phyloP scores from a whole-genome alignment of 164 flowering plant species.

The Cinnamomum chago region DNA sequence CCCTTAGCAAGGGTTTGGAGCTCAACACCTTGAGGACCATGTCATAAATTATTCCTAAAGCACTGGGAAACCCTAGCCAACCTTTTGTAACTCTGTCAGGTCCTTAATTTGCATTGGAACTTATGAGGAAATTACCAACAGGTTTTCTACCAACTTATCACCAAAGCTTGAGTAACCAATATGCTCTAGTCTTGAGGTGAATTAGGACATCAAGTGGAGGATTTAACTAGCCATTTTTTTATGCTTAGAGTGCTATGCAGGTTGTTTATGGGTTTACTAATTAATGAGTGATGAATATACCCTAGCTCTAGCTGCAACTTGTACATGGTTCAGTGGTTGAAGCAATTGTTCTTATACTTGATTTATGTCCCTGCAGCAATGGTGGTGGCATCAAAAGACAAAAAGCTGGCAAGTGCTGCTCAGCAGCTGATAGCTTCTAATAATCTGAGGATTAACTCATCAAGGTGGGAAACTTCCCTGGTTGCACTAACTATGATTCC shows the following conservation, averaged over 20 bases:
- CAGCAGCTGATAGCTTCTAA: conserved; percentile 88
- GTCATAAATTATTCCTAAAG: conserved; percentile 90
- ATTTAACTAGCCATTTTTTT: conserved; percentile 2
- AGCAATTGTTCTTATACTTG: conserved; percentile 7
- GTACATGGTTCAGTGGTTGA: conserved; percentile 6
- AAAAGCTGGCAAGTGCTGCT: conserved; percentile 69
- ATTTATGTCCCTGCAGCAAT: conserved; percentile 51
- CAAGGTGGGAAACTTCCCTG: conserved; percentile 44
- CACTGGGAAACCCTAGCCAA: conserved; percentile 77
- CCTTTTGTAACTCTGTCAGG: conserved; percentile 92
- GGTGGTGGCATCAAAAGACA: conserved; percentile 96
- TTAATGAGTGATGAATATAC: not conserved
- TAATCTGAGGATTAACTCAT: conserved; percentile 79
- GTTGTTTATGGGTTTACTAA: not conserved
- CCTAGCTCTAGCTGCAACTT: conserved; percentile 1
- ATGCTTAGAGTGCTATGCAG: conserved; percentile 8
- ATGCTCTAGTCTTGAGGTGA: not conserved
- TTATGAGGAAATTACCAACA: conserved; percentile 93
- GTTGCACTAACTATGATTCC: not conserved
- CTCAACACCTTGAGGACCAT: conserved; percentile 87
- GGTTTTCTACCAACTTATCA: conserved; percentile 31
- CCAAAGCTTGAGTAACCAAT: not conserved
- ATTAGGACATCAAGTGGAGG: not conserved
- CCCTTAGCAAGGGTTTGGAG: conserved; percentile 95
- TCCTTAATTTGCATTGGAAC: conserved; percentile 83